A percentile compares a stretch with the other conserved stretches of the same genome.
Evolutionary conservation across 2,329 filamentous ascomycete species (phyloP).

Genomic region (Diaporthe nobilis): DNA sequence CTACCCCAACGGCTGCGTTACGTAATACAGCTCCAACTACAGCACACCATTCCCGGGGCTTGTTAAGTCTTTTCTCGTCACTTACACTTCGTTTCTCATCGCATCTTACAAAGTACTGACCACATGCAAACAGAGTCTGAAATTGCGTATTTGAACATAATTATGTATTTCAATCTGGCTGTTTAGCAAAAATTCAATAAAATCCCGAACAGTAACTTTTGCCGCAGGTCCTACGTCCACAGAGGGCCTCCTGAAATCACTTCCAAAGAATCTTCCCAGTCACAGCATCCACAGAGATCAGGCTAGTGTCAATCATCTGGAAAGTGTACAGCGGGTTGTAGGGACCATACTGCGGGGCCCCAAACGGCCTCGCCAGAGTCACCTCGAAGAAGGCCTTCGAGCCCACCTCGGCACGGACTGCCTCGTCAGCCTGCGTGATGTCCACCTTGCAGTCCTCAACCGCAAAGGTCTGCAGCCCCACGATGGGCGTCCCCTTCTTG

Average conservation of each 20-base stretch:
- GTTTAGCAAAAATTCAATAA: background rate
- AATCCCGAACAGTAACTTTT: background rate
- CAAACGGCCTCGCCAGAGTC: background rate
- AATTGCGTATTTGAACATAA: background rate
- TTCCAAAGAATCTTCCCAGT: background rate
- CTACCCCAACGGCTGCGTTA: slow-evolving; percentile 2
- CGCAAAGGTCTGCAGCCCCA: background rate
- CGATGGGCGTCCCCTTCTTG: background rate
- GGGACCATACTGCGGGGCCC: background rate
- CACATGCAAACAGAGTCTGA: background rate
- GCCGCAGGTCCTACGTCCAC: background rate
- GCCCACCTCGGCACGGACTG: background rate
- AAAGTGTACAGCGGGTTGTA: background rate
- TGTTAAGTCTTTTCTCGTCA: background rate
- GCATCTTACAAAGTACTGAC: background rate
- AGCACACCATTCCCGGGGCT: too few species aligned
- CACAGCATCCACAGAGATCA: background rate
- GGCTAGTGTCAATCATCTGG: background rate
- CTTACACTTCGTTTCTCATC: background rate
- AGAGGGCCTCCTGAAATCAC: background rate
- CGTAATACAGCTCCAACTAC: background rate
- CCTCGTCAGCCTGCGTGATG: background rate
- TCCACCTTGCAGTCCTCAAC: slow-evolving; percentile 1
- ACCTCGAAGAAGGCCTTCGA: background rate
- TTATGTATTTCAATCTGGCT: background rate